phyloP scores from a whole-genome alignment of 192 early-diverging fungal genomes.

The Podila clonocystis region DNA sequence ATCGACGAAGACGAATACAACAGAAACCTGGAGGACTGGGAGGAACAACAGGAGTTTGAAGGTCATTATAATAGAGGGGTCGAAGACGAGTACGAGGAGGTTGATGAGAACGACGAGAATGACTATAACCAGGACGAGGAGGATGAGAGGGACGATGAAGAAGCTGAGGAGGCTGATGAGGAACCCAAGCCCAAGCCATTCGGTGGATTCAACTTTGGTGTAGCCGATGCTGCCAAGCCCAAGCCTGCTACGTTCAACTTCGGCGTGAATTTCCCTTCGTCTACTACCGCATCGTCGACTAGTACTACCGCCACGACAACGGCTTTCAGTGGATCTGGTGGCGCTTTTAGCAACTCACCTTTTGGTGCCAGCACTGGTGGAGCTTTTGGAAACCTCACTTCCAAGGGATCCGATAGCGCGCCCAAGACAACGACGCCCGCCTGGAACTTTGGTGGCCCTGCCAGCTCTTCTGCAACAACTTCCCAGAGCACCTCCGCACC shows the following conservation, averaged over 20 bases:
- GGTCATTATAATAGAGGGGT: no score
- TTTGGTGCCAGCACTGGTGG: no score
- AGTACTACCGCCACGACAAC: background rate
- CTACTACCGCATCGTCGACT: background rate
- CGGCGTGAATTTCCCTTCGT: background rate
- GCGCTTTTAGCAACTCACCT: background rate
- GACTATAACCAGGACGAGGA: background rate
- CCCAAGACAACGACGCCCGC: background rate
- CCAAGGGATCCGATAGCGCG: background rate
- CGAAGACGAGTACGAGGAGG: no score
- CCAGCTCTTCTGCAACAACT: background rate
- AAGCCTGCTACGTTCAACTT: background rate
- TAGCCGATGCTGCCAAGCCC: background rate
- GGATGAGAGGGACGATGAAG: background rate
- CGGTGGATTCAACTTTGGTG: constrained; percentile 17
- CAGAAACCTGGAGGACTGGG: no score
- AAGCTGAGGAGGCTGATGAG: constrained; percentile 1
- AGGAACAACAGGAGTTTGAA: no score
- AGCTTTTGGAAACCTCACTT: no score
- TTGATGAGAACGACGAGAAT: no score
- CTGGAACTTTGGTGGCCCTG: background rate
- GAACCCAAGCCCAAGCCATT: background rate
- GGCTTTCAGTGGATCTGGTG: background rate
- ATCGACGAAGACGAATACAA: no score
- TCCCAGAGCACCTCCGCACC: background rate